Evolutionary conservation across 202 grass and related monocot species (phyloP).

Genomic region (Brachypodium distachyon): DNA sequence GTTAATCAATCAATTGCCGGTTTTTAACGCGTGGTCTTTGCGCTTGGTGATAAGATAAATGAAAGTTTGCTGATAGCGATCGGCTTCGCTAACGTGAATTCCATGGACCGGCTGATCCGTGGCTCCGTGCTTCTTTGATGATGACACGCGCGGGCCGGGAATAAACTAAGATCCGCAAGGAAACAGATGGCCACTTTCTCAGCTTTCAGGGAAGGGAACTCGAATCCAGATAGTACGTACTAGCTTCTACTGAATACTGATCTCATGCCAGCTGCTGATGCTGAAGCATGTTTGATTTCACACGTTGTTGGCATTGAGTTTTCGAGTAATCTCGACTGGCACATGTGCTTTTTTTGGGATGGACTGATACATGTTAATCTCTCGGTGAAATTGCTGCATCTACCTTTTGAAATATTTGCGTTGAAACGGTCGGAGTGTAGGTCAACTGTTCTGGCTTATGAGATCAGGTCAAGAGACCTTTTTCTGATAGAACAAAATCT

Average conservation of each 20-base stretch:
- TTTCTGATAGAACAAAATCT: neutral
- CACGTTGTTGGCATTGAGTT: neutral
- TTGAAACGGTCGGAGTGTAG: conserved; percentile 4
- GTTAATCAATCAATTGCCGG: neutral
- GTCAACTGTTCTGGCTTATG: neutral
- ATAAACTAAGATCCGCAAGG: neutral
- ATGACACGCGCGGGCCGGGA: neutral
- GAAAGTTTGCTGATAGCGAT: neutral
- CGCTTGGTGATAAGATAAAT: neutral
- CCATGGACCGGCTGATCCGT: conserved; percentile 9
- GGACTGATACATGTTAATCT: neutral
- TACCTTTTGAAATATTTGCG: neutral
- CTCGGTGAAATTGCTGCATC: neutral
- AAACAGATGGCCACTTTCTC: neutral
- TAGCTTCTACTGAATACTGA: neutral
- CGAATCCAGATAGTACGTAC: neutral
- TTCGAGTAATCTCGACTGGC: neutral
- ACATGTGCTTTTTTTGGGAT: too few relatives aligned
- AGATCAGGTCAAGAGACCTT: neutral
- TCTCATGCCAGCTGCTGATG: neutral
- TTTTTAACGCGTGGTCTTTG: neutral
- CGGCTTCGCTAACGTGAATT: neutral
- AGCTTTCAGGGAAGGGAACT: neutral
- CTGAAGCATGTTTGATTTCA: neutral
- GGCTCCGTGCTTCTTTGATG: neutral